A percentile compares a stretch with the other conserved stretches of the same genome.
Conservation (phyloP, 2,329 filamentous ascomycete species). For the Helotiales sp. region DNA sequence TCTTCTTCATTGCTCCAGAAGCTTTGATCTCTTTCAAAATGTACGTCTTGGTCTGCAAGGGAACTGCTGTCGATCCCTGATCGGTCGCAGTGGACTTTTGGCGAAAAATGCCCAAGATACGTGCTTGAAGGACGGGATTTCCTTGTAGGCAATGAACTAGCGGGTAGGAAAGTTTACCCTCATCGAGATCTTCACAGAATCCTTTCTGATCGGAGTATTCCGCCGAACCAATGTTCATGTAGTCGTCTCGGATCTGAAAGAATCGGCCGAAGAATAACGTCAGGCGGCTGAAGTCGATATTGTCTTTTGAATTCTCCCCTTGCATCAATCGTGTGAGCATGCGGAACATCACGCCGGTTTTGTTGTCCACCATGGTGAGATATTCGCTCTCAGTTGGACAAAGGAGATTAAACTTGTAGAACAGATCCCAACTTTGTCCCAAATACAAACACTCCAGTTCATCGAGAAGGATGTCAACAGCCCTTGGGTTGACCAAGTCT, state of each 20-base stretch:
- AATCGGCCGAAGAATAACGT: conserved; percentile 15
- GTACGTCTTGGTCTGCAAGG: not conserved
- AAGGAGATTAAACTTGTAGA: conserved; percentile 9
- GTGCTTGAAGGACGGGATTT: not conserved
- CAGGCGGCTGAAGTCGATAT: not conserved
- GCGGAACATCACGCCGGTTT: conserved; percentile 15
- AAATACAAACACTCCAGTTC: conserved; percentile 16
- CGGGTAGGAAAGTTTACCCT: not conserved
- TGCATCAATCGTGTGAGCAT: conserved; percentile 16
- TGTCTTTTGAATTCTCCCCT: not conserved
- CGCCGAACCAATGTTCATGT: conserved; percentile 1
- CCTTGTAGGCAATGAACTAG: not conserved
- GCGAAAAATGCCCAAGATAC: not conserved
- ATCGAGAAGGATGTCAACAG: not conserved
- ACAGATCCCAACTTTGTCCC: conserved; percentile 17
- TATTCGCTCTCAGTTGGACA: conserved; percentile 13
- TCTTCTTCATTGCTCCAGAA: not conserved
- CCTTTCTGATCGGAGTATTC: not conserved
- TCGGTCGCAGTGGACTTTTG: not conserved
- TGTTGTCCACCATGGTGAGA: conserved; percentile 11
- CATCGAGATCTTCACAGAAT: not conserved
- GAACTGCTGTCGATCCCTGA: not conserved
- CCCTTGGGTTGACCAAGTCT: not conserved
- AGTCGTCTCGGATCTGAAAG: conserved; percentile 22
- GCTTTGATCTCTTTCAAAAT: not conserved